Base-by-base conservation (phyloP, 768 basidiomycete genomes). In the Epithele typhae region DNA sequence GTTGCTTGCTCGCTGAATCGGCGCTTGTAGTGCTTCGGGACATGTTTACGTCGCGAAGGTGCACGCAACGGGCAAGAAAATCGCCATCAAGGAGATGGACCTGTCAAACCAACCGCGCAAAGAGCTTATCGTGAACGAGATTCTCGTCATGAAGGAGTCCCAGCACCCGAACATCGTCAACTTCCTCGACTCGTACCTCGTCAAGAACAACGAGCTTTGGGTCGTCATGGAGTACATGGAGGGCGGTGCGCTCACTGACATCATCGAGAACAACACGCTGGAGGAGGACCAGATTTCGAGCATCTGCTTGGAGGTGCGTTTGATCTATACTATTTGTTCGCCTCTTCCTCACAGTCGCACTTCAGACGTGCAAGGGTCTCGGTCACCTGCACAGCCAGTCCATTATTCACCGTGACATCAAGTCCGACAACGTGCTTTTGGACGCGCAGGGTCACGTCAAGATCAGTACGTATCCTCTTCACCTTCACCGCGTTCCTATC, bases 201-300 rank as follows among this genome's bases (percentile, higher is more conserved):
- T 96, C 43, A 87, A 87, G 68, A 84, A 74, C 63, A 85, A 77
- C 43, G 92, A 95, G 61, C 78, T 96, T 19, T 97, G 93, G 93
- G 92, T 96, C 36, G 92, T 95, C 48, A 97, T 95, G 93, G 93
- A 97, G 69, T 95, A 90, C 62, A 97, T 97, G 93, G 93, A 97
- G 67, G 93, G 93, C 43, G 94, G 96, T 33, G 93, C 95, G 15
- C 72, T 99, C 59, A 97, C 93, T 21, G 95, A 98, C 67, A 87
- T 99, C 36, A 97, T 99, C 58, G 95, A 97, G 72, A 92, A 94
- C 58, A 98, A 97, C 65, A 81, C 89, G 34, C 68, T 98, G 51
- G 90, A 90, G 62, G 93, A 97, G 69, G 91, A 93, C 61, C 93
- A 97, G 69, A 95, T 97, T 40, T 82, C 90, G 12, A 86, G 87